Evolutionary conservation across 2,329 filamentous ascomycete genomes (phyloP).

Genomic region (Trichothecium sympodiale): DNA sequence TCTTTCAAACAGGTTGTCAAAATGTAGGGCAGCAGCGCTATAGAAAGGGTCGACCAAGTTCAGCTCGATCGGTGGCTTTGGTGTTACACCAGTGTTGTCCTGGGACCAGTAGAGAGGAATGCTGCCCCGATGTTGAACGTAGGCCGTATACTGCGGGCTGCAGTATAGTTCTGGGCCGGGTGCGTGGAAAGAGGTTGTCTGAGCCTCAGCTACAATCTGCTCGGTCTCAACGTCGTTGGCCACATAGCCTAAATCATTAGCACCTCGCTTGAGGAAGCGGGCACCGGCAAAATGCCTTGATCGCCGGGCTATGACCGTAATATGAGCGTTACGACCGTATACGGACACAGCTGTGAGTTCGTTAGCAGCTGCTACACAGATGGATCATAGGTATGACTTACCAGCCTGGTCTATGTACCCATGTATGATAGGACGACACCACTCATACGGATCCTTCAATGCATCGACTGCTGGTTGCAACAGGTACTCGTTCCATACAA

Average conservation of each 20-base stretch:
- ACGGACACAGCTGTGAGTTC: slow-evolving; percentile 51
- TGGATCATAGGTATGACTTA: slow-evolving; percentile 11
- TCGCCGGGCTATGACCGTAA: slow-evolving; percentile 84
- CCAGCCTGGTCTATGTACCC: slow-evolving; percentile 88
- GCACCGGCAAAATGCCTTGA: slow-evolving; percentile 92
- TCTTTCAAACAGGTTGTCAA: slow-evolving; percentile 85
- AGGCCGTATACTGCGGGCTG: slow-evolving; percentile 88
- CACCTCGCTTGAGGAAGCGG: slow-evolving; percentile 84
- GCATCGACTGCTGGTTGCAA: slow-evolving; percentile 60
- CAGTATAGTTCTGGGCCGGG: slow-evolving; percentile 77
- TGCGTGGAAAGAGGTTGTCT: slow-evolving; percentile 91
- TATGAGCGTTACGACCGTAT: slow-evolving; percentile 80
- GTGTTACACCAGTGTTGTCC: slow-evolving; percentile 87
- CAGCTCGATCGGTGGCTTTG: slow-evolving; percentile 91
- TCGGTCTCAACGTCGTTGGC: slow-evolving; percentile 99
- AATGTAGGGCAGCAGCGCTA: slow-evolving; percentile 82
- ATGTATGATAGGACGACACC: slow-evolving; percentile 92
- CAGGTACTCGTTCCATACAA: slow-evolving; percentile 93
- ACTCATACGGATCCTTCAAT: slow-evolving; percentile 78
- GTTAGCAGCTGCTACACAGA: slow-evolving; percentile 3
- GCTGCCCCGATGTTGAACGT: slow-evolving; percentile 91
- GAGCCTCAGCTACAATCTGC: slow-evolving; percentile 90
- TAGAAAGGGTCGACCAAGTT: slow-evolving; percentile 97
- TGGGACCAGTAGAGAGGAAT: slow-evolving; percentile 98
- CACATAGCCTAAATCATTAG: slow-evolving; percentile 89